Evolutionary conservation across 192 early-diverging fungal species (phyloP).

Genomic region (Podila epigama): DNA sequence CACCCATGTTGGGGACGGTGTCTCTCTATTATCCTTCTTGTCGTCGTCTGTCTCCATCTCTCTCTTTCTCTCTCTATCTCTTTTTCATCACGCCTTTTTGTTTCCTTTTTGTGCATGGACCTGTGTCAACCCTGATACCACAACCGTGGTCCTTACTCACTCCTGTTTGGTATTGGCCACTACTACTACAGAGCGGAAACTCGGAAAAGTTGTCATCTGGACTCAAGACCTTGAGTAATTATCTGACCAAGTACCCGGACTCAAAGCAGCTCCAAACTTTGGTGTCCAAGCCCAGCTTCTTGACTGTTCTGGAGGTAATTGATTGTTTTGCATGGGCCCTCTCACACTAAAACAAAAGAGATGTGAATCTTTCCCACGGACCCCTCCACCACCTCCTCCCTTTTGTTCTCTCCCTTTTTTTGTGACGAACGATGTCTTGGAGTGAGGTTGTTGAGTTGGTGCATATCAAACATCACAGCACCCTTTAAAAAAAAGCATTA

Average conservation of each 20-base stretch:
- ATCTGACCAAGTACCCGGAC: constrained; percentile 51
- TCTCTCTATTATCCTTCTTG: no score
- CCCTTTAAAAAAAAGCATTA: no score
- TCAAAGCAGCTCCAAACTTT: constrained; percentile 55
- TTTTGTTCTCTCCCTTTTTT: background rate
- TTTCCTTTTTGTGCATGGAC: background rate
- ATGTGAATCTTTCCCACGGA: constrained; percentile 1
- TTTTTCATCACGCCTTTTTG: background rate
- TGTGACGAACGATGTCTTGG: background rate
- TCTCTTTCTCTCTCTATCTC: no score
- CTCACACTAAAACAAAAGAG: background rate
- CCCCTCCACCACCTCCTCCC: no score
- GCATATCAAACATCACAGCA: no score
- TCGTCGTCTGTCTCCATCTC: no score
- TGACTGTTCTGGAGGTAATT: constrained; percentile 47
- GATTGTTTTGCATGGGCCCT: background rate
- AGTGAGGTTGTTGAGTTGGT: no score
- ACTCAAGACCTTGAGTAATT: constrained; percentile 53
- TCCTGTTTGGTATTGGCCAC: background rate
- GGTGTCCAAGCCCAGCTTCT: constrained; percentile 49
- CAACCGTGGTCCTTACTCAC: background rate
- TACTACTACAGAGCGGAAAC: constrained; percentile 38
- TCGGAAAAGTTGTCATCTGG: constrained; percentile 36
- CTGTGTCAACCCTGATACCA: background rate
- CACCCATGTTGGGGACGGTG: no score